Evolutionary conservation across 169 alveolate species (phyloP), one percentile per base, ranked within the genome.

Genomic region (Eimeria acervulina): DNA sequence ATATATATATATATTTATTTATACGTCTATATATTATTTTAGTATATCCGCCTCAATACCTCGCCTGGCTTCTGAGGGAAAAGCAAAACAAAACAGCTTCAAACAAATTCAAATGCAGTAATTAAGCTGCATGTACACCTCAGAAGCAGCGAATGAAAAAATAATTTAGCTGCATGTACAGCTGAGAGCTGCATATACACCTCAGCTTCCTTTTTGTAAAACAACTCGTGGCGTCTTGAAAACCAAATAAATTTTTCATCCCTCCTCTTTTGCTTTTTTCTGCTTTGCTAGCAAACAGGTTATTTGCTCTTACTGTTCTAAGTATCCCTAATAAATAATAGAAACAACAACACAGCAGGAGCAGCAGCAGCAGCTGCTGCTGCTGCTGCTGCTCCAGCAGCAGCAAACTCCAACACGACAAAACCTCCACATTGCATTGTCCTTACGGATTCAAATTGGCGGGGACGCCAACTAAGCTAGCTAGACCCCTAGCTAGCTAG

Each of bases 321-420:
- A 3, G 4, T 31, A 10, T 31, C 7, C 2, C 42, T 68, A 28
- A 6, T 31, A 28, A 68, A 28, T 2, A 10, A 68, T 3, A 68
- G 80, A 68, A 26, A 68, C 7, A 5, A 68, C 7, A 68, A 68
- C 7, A 17, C 80, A 26, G 80, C 80, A 26, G 36, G 42, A 5
- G 40, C 80, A 26, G 80, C 80, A 26, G 80, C 40, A 26, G 80
- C 80, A 26, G 42, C 80, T n/a, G 80, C 80, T 68, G 38, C 80
- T 68, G 80, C 40, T 68, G 80, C 80, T n/a, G 80, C 80, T n/a
- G 80, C 80, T 7, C 12, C 80, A 19, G 80, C 42, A 19, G 38
- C 80, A 19, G 42, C 42, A 31, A 4, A n/a, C 80, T 6, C 2
- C 15, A 2, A 4, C 6, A 68, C 40, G n/a, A 15, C 21, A 28